Evolutionary conservation across 306 rosid genomes (phyloP).

Genomic region (Rosa multiflora): DNA sequence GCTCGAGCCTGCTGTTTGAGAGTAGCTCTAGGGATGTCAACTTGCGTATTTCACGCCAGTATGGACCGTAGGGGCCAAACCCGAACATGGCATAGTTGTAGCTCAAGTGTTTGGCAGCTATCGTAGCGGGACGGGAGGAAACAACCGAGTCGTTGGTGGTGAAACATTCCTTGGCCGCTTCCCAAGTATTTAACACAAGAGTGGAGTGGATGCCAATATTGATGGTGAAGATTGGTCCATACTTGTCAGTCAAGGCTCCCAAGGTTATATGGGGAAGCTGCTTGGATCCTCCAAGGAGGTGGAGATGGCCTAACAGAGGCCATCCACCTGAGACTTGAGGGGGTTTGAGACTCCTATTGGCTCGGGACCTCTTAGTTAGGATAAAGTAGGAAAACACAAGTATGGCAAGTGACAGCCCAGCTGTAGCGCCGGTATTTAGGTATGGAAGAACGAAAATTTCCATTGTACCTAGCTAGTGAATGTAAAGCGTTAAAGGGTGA

Average conservation of each 20-base stretch:
- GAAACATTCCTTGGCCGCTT: constrained; percentile 45
- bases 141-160: constrained; percentile 33
- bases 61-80: constrained; percentile 32
- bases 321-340: constrained; percentile 57
- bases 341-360: constrained; percentile 11
- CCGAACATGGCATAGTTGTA: constrained; percentile 47
- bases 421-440: not conserved
- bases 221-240: constrained; percentile 36
- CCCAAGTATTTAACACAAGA: constrained; percentile 36
- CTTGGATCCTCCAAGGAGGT: constrained; percentile 26
- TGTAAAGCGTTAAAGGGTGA: not conserved
- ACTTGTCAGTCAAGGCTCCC: constrained; percentile 44
- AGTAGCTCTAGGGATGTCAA: constrained; percentile 33
- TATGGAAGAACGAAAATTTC: constrained; percentile 1
- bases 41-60: constrained; percentile 44
- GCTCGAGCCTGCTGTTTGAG: constrained; percentile 40
- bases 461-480: not conserved
- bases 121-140: constrained; percentile 30
- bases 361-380: not conserved
- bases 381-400: constrained; percentile 21
- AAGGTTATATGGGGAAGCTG: constrained; percentile 40
- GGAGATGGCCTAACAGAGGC: constrained; percentile 72
- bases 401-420: constrained; percentile 12
- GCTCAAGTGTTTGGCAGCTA: constrained; percentile 13
- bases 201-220: constrained; percentile 30